phyloP scores from a whole-genome alignment of 202 grass and related monocot genomes.

The Zizania palustris region DNA sequence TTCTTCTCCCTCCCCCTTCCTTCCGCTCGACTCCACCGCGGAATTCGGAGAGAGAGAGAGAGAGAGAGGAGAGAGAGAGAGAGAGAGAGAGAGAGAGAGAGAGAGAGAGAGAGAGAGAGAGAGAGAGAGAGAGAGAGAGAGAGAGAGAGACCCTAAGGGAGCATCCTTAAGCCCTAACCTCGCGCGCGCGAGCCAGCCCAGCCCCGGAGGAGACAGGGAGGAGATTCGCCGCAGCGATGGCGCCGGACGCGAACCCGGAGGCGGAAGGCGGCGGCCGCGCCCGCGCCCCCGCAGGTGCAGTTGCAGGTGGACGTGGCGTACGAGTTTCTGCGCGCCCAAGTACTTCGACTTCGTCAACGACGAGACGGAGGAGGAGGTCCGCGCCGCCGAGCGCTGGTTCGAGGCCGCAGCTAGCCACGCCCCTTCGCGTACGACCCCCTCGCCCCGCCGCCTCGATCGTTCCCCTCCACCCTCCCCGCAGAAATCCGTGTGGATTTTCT shows the following conservation, averaged over 20 bases:
- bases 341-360: constrained; percentile 83
- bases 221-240: constrained; percentile 35
- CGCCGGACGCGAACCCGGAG: constrained; percentile 31
- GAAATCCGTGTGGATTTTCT: not conserved
- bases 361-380: constrained; percentile 67
- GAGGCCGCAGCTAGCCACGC: constrained; percentile 60
- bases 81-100: too few species aligned
- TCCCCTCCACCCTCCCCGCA: not conserved
- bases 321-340: constrained; percentile 78
- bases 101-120: too few species aligned
- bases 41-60: too few species aligned
- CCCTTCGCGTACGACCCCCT: constrained; percentile 65
- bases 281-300: constrained; percentile 18
- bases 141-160: constrained; percentile 2
- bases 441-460: not conserved
- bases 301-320: constrained; percentile 71
- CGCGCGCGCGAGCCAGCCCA: not conserved
- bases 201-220: not conserved
- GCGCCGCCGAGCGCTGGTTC: constrained; percentile 77
- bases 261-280: constrained; percentile 16
- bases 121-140: constrained; percentile 20
- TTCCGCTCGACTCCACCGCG: not conserved
- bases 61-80: too few species aligned
- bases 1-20: constrained; percentile 12
- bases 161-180: too few species aligned